phyloP scores from a whole-genome alignment of 371 early-diverging fungal species.

The Circinella minor region DNA sequence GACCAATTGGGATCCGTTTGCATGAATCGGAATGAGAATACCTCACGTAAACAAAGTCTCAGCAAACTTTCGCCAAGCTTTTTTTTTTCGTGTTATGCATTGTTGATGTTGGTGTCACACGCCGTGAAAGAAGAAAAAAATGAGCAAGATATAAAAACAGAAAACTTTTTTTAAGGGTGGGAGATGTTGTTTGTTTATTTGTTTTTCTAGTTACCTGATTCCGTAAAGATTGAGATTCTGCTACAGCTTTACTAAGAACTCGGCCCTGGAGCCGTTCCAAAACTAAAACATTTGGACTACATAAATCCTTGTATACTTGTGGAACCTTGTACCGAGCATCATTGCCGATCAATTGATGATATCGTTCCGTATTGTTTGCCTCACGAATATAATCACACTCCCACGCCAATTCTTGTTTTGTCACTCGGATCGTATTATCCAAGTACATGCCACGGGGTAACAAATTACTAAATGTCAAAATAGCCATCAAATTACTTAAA shows the following conservation, averaged over 20 bases:
- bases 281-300: constrained; percentile 77
- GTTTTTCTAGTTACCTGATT: constrained; percentile 57
- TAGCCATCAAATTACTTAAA: constrained; percentile 79
- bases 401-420: constrained; percentile 89
- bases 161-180: too few species aligned
- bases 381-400: constrained; percentile 95
- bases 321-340: constrained; percentile 82
- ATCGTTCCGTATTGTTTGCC: constrained; percentile 75
- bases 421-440: constrained; percentile 94
- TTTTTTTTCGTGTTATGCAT: neutral
- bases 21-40: constrained; percentile 94
- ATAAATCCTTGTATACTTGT: constrained; percentile 67
- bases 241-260: constrained; percentile 69
- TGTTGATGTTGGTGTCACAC: neutral
- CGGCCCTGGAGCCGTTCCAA: constrained; percentile 83
- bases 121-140: neutral
- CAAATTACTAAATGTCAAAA: constrained; percentile 81
- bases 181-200: too few species aligned
- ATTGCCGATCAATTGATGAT: constrained; percentile 63
- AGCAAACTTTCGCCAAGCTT: constrained; percentile 64
- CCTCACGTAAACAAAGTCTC: constrained; percentile 84
- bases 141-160: too few species aligned
- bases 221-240: constrained; percentile 68
- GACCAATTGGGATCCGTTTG: constrained; percentile 99
- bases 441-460: constrained; percentile 93